phyloP scores from a whole-genome alignment of 768 basidiomycete genomes.

The Baorangia bicolor region DNA sequence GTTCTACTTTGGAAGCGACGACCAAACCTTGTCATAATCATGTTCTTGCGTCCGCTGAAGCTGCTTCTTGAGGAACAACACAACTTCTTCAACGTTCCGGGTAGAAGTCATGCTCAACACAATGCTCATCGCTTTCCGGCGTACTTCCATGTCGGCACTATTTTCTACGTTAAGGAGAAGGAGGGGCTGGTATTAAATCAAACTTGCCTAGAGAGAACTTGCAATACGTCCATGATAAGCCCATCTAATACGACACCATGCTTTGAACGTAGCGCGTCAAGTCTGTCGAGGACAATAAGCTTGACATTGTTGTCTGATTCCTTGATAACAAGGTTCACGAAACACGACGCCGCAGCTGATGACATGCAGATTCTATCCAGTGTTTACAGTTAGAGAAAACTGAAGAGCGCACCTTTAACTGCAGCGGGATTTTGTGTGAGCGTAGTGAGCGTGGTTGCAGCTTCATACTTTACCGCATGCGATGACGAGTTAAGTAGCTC shows the following conservation, averaged over 20 bases:
- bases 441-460: constrained; percentile 90
- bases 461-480: constrained; percentile 96
- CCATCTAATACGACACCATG: constrained; percentile 89
- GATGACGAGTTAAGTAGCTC: constrained; percentile 88
- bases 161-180: background rate
- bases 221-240: constrained; percentile 94
- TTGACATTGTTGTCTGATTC: constrained; percentile 99
- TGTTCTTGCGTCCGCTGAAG: constrained; percentile 90
- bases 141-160: constrained; percentile 95
- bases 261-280: constrained; percentile 76
- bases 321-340: constrained; percentile 87
- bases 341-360: constrained; percentile 82
- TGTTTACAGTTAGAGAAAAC: background rate
- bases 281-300: constrained; percentile 90
- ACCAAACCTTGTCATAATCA: constrained; percentile 83
- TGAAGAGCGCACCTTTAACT: constrained; percentile 68
- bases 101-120: constrained; percentile 92
- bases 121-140: constrained; percentile 85
- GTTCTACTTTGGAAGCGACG: background rate
- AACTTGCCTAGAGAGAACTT: constrained; percentile 75
- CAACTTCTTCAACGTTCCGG: constrained; percentile 95
- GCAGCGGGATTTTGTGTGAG: constrained; percentile 95
- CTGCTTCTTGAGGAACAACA: constrained; percentile 96
- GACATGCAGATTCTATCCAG: background rate
- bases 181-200: background rate